Evolutionary conservation across 1,284 basidiomycete genomes (phyloP).

Genomic region (Flammula alnicola): DNA sequence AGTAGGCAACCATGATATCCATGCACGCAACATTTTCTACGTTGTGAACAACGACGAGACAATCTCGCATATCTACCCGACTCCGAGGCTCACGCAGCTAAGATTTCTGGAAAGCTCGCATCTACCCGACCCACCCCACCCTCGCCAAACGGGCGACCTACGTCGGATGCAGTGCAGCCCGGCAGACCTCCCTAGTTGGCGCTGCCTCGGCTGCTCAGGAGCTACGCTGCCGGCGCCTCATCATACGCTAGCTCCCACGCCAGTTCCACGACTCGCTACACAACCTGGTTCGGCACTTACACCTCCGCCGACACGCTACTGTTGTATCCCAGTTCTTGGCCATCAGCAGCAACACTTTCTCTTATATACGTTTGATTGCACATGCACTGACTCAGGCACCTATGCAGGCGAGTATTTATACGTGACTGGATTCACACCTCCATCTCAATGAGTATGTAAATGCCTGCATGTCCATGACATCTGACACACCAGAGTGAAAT

Average conservation of each 20-base stretch:
- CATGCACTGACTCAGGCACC: slow-evolving; percentile 39
- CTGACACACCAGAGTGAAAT: too few species aligned
- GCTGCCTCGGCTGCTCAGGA: slow-evolving; percentile 7
- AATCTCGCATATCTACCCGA: slow-evolving; percentile 34
- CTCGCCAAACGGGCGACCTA: neutral
- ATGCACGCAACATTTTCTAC: slow-evolving; percentile 36
- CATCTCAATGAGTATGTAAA: slow-evolving; percentile 34
- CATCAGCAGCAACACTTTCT: slow-evolving; percentile 31
- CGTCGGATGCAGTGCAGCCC: neutral
- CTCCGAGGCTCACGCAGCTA: slow-evolving; percentile 9
- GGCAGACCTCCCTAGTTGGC: neutral
- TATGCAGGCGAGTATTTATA: slow-evolving; percentile 36
- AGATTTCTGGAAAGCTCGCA: slow-evolving; percentile 24
- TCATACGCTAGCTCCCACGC: neutral
- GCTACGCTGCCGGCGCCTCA: slow-evolving; percentile 1
- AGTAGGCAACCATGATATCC: slow-evolving; percentile 43
- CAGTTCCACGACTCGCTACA: slow-evolving; percentile 33
- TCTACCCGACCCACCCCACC: neutral
- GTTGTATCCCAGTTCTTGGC: slow-evolving; percentile 40
- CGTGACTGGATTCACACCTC: neutral
- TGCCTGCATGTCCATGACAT: too few species aligned
- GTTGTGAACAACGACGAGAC: slow-evolving; percentile 2
- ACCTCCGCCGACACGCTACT: slow-evolving; percentile 37
- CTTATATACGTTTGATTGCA: slow-evolving; percentile 42
- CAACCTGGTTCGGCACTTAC: slow-evolving; percentile 50